These are phyloP conservation scores for Botrytis fragariae DNA, from an alignment of 2,329 filamentous ascomycete genomes.

Conservation along the genomic window DNA sequence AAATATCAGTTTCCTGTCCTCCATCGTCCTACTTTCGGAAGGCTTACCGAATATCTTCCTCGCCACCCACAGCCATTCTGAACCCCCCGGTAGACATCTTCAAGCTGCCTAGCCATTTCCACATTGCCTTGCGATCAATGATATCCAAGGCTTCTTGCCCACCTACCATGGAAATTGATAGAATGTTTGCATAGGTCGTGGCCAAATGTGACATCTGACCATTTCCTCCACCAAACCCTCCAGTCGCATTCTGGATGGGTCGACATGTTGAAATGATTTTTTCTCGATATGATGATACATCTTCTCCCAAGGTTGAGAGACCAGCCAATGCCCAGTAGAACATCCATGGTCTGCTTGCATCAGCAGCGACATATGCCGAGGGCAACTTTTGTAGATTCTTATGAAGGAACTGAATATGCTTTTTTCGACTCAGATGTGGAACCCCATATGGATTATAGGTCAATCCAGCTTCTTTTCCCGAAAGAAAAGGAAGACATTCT, in stretches of 20 bases:
- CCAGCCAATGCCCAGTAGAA: conserved; percentile 87
- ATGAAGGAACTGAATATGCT: conserved; percentile 62
- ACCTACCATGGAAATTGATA: conserved; percentile 76
- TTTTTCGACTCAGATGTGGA: conserved; percentile 65
- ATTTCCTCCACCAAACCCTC: conserved; percentile 92
- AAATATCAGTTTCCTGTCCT: conserved; percentile 27
- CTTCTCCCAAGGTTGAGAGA: conserved; percentile 72
- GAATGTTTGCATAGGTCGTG: conserved; percentile 78
- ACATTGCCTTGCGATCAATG: conserved; percentile 81
- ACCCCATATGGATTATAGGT: conserved; percentile 69
- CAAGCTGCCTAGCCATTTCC: conserved; percentile 82
- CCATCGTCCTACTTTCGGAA: conserved; percentile 3
- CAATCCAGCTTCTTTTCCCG: conserved; percentile 47
- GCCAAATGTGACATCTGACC: conserved; percentile 88
- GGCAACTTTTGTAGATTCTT: conserved; percentile 62
- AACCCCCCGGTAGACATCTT: conserved; percentile 92
- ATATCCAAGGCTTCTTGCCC: conserved; percentile 70
- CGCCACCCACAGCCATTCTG: conserved; percentile 77
- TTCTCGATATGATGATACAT: conserved; percentile 63
- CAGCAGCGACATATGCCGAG: conserved; percentile 66
- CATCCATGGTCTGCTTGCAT: conserved; percentile 90
- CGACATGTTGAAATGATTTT: conserved; percentile 71
- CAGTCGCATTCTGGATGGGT: conserved; percentile 76
- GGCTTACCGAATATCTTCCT: conserved; percentile 83
- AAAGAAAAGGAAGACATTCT: conserved; percentile 67